phyloP scores from a whole-genome alignment of 345 rosid genomes.

The Linum usitatissimum region DNA sequence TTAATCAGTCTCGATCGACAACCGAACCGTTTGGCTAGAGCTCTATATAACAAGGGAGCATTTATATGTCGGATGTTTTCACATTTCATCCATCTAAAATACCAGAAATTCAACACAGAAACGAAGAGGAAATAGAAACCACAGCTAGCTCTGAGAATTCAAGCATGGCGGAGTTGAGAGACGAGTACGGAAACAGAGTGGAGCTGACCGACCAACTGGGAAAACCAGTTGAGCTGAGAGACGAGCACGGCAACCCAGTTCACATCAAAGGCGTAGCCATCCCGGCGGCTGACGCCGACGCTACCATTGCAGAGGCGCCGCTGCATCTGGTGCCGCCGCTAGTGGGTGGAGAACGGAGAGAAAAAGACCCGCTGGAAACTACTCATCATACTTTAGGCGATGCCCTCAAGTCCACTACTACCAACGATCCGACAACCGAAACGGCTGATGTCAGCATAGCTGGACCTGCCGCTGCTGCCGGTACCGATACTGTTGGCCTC shows the following conservation, averaged over 20 bases:
- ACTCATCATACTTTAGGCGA: neutral
- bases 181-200: conserved; percentile 46
- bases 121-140: too few relatives aligned
- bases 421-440: neutral
- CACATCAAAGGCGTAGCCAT: conserved; percentile 47
- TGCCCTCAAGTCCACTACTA: neutral
- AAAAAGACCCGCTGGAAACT: neutral
- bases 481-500: conserved; percentile 18
- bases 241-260: conserved; percentile 26
- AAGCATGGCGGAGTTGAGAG: conserved; percentile 48
- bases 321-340: neutral
- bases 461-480: conserved; percentile 16
- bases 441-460: neutral
- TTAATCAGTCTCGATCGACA: too few relatives aligned
- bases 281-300: neutral
- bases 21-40: too few relatives aligned
- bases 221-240: conserved; percentile 29
- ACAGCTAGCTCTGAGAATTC: too few relatives aligned
- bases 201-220: conserved; percentile 41
- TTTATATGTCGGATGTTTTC: too few relatives aligned
- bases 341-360: neutral
- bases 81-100: too few relatives aligned
- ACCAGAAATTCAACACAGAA: too few relatives aligned
- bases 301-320: neutral
- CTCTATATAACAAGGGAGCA: too few relatives aligned